These are phyloP conservation scores for Pyrenophora seminiperda DNA, from an alignment of 2,329 filamentous ascomycete genomes.

Conservation along the genomic window DNA sequence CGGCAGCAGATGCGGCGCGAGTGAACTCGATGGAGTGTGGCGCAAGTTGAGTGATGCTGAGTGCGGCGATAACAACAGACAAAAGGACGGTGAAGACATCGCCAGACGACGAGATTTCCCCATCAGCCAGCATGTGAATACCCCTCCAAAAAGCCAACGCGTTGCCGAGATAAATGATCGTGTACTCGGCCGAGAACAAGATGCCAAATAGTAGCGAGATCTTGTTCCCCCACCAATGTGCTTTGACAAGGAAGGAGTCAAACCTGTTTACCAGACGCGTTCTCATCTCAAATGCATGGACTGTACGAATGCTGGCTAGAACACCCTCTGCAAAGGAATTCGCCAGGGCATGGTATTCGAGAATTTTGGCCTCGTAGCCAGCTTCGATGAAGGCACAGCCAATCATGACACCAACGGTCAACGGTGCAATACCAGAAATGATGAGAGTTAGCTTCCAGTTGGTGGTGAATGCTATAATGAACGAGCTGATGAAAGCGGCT, in stretches of 20 bases:
- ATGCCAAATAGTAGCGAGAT: conserved; percentile 61
- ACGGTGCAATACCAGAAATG: conserved; percentile 4
- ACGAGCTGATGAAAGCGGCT: conserved; percentile 73
- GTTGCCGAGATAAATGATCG: conserved; percentile 68
- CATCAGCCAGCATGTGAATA: conserved; percentile 34
- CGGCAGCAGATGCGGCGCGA: conserved; percentile 19
- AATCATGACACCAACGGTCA: conserved; percentile 39
- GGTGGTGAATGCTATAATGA: conserved; percentile 86
- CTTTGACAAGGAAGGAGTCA: conserved; percentile 54
- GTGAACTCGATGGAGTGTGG: conserved; percentile 20
- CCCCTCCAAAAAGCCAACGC: conserved; percentile 70
- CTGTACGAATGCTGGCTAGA: conserved; percentile 33
- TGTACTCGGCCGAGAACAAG: conserved; percentile 66
- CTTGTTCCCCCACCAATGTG: conserved; percentile 58
- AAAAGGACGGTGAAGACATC: conserved; percentile 77
- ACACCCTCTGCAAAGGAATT: conserved; percentile 16
- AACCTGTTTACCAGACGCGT: conserved; percentile 63
- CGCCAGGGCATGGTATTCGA: conserved; percentile 1
- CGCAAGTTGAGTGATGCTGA: conserved; percentile 46
- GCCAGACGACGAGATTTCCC: conserved; percentile 57
- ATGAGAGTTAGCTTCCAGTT: conserved; percentile 94
- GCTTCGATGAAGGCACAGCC: conserved; percentile 22
- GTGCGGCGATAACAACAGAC: conserved; percentile 82
- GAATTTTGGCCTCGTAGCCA: conserved; percentile 7
- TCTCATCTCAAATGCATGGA: conserved; percentile 66